A percentile compares a stretch with the other conserved stretches of the same genome.
Conservation (phyloP, 305 asterid species). For the Ajuga reptans region DNA sequence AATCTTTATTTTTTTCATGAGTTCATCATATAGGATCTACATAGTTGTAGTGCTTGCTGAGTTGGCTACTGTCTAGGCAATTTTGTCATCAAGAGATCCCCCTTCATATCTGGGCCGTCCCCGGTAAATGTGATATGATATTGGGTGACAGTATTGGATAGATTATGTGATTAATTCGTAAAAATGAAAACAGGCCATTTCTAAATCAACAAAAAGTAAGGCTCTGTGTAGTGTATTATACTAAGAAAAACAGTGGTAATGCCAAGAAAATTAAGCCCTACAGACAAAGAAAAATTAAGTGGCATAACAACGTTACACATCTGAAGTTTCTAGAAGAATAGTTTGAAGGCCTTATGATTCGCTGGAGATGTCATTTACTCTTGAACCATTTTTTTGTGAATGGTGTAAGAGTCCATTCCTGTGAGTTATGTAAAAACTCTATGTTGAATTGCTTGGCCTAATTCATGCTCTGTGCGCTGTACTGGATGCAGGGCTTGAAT, state of each 20-base stretch:
- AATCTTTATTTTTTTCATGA: background rate
- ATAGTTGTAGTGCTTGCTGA: background rate
- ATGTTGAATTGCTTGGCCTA: background rate
- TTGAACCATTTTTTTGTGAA: background rate
- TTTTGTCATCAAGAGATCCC: conserved; percentile 3
- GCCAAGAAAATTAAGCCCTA: background rate
- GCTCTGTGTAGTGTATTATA: background rate
- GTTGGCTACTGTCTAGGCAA: background rate
- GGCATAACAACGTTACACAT: background rate
- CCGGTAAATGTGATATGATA: background rate
- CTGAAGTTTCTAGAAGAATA: background rate
- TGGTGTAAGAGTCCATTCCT: background rate
- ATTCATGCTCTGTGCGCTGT: conserved; percentile 11
- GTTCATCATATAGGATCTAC: background rate
- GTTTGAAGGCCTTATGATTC: background rate
- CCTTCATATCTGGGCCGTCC: background rate
- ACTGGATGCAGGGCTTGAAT: conserved; percentile 23
- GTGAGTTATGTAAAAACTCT: too few relatives aligned
- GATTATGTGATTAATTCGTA: background rate
- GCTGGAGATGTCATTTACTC: conserved; percentile 3
- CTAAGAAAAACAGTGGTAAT: background rate
- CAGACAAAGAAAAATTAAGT: background rate
- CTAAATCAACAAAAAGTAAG: background rate
- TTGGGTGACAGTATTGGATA: background rate
- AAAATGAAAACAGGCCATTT: background rate